Percentiles rank a stretch among this genome's conserved stretches.
phyloP scores from a whole-genome alignment of 768 basidiomycete genomes.

The Amanita exitialis region DNA sequence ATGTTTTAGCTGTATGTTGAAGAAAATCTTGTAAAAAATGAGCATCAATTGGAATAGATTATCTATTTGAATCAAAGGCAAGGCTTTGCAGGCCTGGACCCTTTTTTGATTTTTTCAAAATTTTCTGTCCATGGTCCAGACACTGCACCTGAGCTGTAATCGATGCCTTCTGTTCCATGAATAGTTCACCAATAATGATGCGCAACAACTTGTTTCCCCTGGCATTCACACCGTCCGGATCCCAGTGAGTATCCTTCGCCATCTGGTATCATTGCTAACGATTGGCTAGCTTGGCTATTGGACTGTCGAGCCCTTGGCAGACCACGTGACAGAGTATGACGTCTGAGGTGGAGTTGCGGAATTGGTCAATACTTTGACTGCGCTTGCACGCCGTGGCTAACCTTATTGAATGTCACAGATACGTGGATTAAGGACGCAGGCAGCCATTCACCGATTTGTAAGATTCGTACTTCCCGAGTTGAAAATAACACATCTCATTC shows the following conservation, averaged over 20 bases:
- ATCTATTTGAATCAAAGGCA: too few relatives aligned
- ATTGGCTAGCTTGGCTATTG: conserved; percentile 62
- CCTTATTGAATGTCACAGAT: conserved; percentile 27
- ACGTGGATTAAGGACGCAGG: conserved; percentile 55
- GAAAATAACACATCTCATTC: background rate
- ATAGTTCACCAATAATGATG: conserved; percentile 58
- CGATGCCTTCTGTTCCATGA: conserved; percentile 22
- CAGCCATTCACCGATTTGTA: conserved; percentile 63
- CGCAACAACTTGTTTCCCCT: conserved; percentile 35
- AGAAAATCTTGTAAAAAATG: too few relatives aligned
- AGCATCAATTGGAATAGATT: too few relatives aligned
- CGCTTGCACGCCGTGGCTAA: background rate
- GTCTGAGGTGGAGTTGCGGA: conserved; percentile 60
- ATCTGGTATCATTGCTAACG: background rate
- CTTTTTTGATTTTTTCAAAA: too few relatives aligned
- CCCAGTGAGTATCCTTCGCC: conserved; percentile 37
- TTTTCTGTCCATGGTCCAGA: too few relatives aligned
- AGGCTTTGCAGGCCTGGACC: too few relatives aligned
- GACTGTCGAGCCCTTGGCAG: conserved; percentile 66
- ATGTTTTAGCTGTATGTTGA: too few relatives aligned
- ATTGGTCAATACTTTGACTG: conserved; percentile 32
- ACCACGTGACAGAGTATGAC: conserved; percentile 50
- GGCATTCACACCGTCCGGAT: conserved; percentile 62
- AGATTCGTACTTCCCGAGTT: conserved; percentile 7
- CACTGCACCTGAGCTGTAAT: too few relatives aligned